These are phyloP conservation scores for Eucalyptus marginata DNA, from an alignment of 345 rosid genomes.

Conservation along the genomic window DNA sequence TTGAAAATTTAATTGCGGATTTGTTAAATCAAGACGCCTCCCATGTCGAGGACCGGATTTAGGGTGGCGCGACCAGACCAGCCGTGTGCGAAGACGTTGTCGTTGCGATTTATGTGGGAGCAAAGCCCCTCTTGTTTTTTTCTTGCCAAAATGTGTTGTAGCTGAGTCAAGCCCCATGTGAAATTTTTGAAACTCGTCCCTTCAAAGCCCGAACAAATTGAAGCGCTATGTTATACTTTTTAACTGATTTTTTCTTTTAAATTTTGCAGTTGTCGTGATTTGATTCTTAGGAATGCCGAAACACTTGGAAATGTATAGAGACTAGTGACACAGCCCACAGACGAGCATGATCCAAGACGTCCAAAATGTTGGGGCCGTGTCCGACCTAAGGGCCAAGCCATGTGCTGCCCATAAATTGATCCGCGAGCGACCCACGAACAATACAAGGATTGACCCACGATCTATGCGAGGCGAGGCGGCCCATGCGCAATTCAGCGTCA, in stretches of 20 bases:
- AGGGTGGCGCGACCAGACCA: background rate
- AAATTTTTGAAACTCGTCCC: background rate
- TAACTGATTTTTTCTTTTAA: no score
- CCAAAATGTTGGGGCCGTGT: no score
- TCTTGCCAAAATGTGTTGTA: background rate
- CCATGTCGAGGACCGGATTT: no score
- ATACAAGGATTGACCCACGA: no score
- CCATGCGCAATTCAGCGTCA: no score
- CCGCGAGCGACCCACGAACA: accelerated
- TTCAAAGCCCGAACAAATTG: background rate
- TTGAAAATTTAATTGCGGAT: no score
- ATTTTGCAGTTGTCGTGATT: no score
- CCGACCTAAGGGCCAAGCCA: no score
- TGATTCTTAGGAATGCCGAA: background rate
- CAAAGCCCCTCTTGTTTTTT: background rate
- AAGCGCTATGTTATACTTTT: background rate
- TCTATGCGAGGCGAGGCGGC: accelerated
- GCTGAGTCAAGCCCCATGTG: accelerated
- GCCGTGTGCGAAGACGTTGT: background rate
- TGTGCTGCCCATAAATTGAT: no score
- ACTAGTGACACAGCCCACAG: accelerated
- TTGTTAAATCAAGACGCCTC: no score
- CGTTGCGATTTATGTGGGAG: background rate
- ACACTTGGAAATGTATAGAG: background rate
- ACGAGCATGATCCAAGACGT: no score